Evolutionary conservation across 2,329 filamentous ascomycete genomes (phyloP), one percentile per base, ranked within the genome.

Genomic region (Colletotrichum musae): DNA sequence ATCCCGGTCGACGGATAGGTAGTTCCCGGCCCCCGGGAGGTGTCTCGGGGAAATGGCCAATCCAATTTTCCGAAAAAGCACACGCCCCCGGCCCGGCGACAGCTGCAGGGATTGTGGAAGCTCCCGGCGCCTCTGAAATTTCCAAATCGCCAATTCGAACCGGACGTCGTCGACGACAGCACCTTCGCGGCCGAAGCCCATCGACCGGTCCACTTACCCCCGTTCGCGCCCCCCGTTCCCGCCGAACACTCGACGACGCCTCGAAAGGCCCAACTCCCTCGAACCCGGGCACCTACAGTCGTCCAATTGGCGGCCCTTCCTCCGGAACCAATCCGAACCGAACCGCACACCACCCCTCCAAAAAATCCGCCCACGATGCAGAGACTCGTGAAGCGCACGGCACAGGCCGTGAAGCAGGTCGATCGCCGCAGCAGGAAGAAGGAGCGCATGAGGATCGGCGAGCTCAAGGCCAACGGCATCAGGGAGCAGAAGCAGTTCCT

Each of bases 331-430:
- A 18, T 18, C 18, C 21, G 21, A 24, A 24, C 21, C 21, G 21
- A 32, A 26, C 32, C 32, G 32, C 41, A 18, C 45, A 24, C 21
- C 21, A 24, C 21, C 21, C 21, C 21, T 24, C 43, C 48, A 51
- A 6, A 6, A n/a, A 16, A 51, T 52, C 56, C 28, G 47, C 52
- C 41, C 54, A 80, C 72, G 72, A 94, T 94, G 92, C 89, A 94
- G 82, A 93, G 91, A 81, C 85, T 94, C 72, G 84, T 91, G 71
- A 88, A 88, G 75, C 89, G 91, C 74, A 89, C 91, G 63, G 83
- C 87, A 64, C 85, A 91, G 78, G 91, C 91, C 73, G 86, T 92
- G 81, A 89, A 88, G 79, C 89, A 92, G 81, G 88, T 86, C 64
- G 78, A 81, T 68, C 86, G 86, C 63, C 84, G 85, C 61, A 77